Conservation (phyloP, 352 stramenopile genomes). For the Globisporangium cylindrosporum region DNA sequence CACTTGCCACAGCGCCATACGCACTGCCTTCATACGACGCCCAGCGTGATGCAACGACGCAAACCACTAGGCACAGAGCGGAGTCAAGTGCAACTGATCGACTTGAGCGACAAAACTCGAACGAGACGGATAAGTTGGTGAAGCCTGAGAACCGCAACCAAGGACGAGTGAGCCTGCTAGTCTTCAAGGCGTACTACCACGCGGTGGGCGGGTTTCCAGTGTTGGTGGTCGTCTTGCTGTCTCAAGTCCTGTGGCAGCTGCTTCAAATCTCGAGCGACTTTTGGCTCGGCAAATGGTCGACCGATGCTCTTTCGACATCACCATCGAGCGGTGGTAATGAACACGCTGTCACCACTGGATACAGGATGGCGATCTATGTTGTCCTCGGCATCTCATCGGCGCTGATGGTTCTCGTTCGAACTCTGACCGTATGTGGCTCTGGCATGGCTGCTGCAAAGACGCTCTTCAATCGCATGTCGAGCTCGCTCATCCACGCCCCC, state of each 20-base stretch:
- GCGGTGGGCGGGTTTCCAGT: constrained; percentile 40
- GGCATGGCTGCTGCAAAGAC: constrained; percentile 42
- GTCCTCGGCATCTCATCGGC: constrained; percentile 34
- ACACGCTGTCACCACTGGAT: constrained; percentile 30
- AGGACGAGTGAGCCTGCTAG: constrained; percentile 27
- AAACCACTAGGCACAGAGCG: neutral
- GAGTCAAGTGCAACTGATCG: neutral
- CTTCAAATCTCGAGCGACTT: constrained; percentile 86
- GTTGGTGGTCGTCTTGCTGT: constrained; percentile 32
- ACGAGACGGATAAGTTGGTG: constrained; percentile 23
- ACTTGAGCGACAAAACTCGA: neutral
- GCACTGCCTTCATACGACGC: neutral
- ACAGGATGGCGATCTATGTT: constrained; percentile 43
- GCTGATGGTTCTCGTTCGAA: constrained; percentile 42
- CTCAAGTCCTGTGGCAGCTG: constrained; percentile 70
- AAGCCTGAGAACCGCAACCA: constrained; percentile 25
- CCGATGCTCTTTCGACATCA: constrained; percentile 34
- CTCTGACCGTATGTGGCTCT: constrained; percentile 37
- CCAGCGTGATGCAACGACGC: constrained; percentile 21
- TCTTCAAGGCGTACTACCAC: constrained; percentile 35
- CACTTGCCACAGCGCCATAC: neutral
- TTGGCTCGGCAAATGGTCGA: constrained; percentile 89
- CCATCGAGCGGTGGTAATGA: neutral
- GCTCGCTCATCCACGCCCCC: constrained; percentile 82
- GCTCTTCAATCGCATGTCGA: constrained; percentile 89